These are phyloP conservation scores for Rheum nobile DNA, from an alignment of 148 eudicot species.

Conservation along the genomic window DNA sequence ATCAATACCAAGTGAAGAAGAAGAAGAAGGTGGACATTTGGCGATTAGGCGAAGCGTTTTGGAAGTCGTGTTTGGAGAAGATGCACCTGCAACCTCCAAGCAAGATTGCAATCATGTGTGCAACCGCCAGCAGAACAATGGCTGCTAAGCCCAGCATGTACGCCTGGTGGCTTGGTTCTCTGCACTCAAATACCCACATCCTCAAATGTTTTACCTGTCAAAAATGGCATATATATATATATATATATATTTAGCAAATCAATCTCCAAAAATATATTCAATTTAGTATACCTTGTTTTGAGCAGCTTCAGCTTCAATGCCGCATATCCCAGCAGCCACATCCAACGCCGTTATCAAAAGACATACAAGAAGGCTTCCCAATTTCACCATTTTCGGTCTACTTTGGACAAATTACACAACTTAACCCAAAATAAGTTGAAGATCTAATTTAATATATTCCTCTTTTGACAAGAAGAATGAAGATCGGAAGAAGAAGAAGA, in stretches of 20 bases:
- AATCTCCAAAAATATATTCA: no score
- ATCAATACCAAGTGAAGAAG: slow-evolving; percentile 50
- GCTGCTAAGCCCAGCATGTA: slow-evolving; percentile 56
- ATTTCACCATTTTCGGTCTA: slow-evolving; percentile 26
- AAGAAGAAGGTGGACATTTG: slow-evolving; percentile 55
- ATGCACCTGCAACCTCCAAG: slow-evolving; percentile 49
- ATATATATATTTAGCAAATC: no score
- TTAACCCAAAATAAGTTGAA: background rate
- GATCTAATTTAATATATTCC: background rate
- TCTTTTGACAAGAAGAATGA: background rate
- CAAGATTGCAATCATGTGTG: slow-evolving; percentile 58
- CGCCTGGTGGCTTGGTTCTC: slow-evolving; percentile 64
- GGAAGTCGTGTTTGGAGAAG: slow-evolving; percentile 31
- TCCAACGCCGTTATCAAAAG: slow-evolving; percentile 48
- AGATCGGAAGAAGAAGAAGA: background rate
- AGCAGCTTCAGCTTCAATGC: slow-evolving; percentile 73
- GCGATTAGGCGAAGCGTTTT: slow-evolving; percentile 38
- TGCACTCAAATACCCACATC: slow-evolving; percentile 78
- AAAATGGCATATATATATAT: no score
- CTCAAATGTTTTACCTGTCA: slow-evolving; percentile 67
- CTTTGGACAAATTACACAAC: background rate
- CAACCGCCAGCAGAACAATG: slow-evolving; percentile 34
- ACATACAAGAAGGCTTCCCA: slow-evolving; percentile 42
- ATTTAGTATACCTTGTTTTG: slow-evolving; percentile 76
- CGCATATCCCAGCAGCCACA: slow-evolving; percentile 65